Conservation (phyloP, 2,329 filamentous ascomycete genomes). For the Mollisia scopiformis region DNA sequence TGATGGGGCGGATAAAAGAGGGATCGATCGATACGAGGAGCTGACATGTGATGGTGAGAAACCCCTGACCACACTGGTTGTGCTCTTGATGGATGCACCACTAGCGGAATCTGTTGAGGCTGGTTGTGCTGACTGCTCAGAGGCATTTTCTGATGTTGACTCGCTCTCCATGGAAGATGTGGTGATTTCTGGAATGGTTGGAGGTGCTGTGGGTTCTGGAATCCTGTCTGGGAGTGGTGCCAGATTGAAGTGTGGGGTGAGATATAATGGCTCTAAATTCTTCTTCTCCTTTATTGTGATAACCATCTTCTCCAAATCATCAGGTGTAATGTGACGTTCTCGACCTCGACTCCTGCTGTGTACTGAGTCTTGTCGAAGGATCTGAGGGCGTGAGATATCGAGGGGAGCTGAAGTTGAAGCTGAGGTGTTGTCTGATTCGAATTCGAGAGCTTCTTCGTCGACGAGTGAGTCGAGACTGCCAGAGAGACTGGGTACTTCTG, state of each 20-base stretch:
- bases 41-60: constrained; percentile 79
- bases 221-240: constrained; percentile 47
- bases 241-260: constrained; percentile 37
- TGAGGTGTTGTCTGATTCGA: constrained; percentile 42
- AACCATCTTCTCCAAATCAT: constrained; percentile 92
- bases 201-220: constrained; percentile 38
- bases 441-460: constrained; percentile 68
- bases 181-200: constrained; percentile 53
- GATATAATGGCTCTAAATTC: constrained; percentile 61
- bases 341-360: constrained; percentile 72
- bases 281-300: constrained; percentile 87
- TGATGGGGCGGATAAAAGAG: constrained; percentile 37
- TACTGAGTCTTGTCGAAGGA: constrained; percentile 72
- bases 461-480: constrained; percentile 75
- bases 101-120: constrained; percentile 42
- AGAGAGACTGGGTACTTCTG: constrained; percentile 73
- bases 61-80: constrained; percentile 75
- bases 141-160: constrained; percentile 32
- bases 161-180: constrained; percentile 47
- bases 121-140: constrained; percentile 31
- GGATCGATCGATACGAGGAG: constrained; percentile 62
- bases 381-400: constrained; percentile 66
- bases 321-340: constrained; percentile 89
- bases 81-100: constrained; percentile 39
- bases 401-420: constrained; percentile 55